Percentiles rank a stretch among this genome's conserved stretches.
These are phyloP conservation scores for Rhizopus delemar DNA, from an alignment of 371 early-diverging fungal genomes.

Conservation along the genomic window DNA sequence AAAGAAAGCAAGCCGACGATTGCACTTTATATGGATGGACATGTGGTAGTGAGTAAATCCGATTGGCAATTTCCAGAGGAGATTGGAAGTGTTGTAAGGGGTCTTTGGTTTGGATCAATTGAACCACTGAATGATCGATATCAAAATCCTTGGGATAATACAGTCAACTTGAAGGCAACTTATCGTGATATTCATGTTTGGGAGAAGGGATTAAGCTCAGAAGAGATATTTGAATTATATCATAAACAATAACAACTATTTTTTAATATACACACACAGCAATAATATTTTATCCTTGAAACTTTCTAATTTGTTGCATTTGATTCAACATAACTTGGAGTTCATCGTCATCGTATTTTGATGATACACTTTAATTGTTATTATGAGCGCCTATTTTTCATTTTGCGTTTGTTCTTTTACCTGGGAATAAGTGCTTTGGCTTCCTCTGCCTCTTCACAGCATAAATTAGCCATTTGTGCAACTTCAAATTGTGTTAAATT, in stretches of 20 bases:
- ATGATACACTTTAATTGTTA: constrained; percentile 5
- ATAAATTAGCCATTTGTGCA: constrained; percentile 87
- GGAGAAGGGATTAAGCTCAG: constrained; percentile 29
- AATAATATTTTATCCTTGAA: constrained; percentile 54
- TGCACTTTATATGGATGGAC: constrained; percentile 46
- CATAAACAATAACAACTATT: not conserved
- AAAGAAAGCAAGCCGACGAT: constrained; percentile 19
- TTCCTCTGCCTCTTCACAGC: constrained; percentile 87
- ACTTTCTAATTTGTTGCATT: constrained; percentile 75
- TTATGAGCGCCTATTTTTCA: not conserved
- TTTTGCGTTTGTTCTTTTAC: constrained; percentile 32
- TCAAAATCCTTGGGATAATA: constrained; percentile 49
- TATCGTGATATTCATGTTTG: constrained; percentile 41
- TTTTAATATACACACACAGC: too few relatives aligned
- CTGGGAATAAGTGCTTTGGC: constrained; percentile 84
- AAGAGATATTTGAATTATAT: constrained; percentile 6
- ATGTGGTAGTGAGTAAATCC: constrained; percentile 30
- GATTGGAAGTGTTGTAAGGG: constrained; percentile 27
- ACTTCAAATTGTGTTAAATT: constrained; percentile 79
- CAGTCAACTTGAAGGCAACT: constrained; percentile 33
- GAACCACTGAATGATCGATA: constrained; percentile 45
- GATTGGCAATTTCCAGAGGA: constrained; percentile 30
- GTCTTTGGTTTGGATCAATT: constrained; percentile 52
- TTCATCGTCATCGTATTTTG: constrained; percentile 67
- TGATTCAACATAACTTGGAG: constrained; percentile 73